These are phyloP conservation scores for Vitis hybrid DNA, from an alignment of 177 flowering plant genomes.

Conservation along the genomic window DNA sequence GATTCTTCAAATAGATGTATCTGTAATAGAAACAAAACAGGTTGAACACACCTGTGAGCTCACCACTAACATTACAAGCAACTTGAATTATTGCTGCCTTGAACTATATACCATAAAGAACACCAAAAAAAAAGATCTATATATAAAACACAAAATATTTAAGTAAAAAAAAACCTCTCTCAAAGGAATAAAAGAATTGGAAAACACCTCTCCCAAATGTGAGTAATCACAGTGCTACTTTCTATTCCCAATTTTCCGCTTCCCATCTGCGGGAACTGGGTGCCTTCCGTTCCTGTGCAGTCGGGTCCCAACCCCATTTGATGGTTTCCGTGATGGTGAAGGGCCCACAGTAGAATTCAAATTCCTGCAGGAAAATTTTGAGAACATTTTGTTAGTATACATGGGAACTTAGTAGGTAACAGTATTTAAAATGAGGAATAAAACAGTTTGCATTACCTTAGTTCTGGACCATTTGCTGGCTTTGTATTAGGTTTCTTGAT, in stretches of 20 bases:
- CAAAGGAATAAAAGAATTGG: slow-evolving; percentile 7
- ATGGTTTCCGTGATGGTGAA: slow-evolving; percentile 45
- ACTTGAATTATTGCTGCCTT: slow-evolving; percentile 43
- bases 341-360: slow-evolving; percentile 32
- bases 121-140: background rate
- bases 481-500: slow-evolving; percentile 48
- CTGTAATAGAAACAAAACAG: slow-evolving; percentile 5
- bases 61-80: slow-evolving; percentile 27
- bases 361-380: slow-evolving; percentile 32
- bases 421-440: background rate
- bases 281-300: slow-evolving; percentile 36
- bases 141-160: slow-evolving; percentile 3
- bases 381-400: background rate
- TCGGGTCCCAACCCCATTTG: slow-evolving; percentile 27
- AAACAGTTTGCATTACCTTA: slow-evolving; percentile 44
- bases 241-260: slow-evolving; percentile 42
- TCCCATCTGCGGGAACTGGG: slow-evolving; percentile 34
- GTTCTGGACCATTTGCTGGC: slow-evolving; percentile 51
- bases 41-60: slow-evolving; percentile 1
- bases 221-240: slow-evolving; percentile 24
- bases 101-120: slow-evolving; percentile 8
- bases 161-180: slow-evolving; percentile 11
- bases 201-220: slow-evolving; percentile 9
- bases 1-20: too few relatives aligned
- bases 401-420: background rate